These are phyloP conservation scores for Angomonas deanei DNA, from an alignment of 208 protist species.

Conservation along the genomic window DNA sequence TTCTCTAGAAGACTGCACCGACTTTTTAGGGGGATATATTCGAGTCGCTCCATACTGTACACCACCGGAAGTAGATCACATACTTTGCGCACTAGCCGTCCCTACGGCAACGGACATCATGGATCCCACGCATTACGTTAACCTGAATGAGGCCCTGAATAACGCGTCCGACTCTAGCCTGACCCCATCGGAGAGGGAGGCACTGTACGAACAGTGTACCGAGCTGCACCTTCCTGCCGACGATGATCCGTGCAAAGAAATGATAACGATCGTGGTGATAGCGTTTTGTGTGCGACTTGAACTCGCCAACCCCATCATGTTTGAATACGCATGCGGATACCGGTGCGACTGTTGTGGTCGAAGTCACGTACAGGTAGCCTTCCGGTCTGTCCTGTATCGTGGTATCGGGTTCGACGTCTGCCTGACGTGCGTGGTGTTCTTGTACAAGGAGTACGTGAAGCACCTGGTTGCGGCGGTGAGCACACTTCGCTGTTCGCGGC, in stretches of 20 bases:
- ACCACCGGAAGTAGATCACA: background rate
- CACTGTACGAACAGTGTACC: background rate
- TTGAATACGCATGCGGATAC: background rate
- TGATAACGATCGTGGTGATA: background rate
- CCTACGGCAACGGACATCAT: background rate
- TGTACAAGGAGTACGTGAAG: background rate
- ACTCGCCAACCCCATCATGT: background rate
- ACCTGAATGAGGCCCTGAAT: background rate
- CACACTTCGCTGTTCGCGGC: background rate
- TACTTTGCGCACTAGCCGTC: background rate
- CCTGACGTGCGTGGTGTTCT: background rate
- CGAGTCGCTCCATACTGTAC: background rate
- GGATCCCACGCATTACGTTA: background rate
- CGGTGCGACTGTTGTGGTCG: slow-evolving; percentile 1
- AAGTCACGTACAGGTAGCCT: background rate
- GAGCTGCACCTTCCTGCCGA: background rate
- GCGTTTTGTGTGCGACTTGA: background rate
- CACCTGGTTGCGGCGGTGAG: background rate
- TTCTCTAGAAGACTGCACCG: background rate
- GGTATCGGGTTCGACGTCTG: background rate
- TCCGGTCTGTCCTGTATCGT: background rate
- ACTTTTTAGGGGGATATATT: background rate
- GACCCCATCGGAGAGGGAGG: background rate
- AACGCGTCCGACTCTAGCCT: background rate
- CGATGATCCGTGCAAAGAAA: background rate